Conservation (phyloP, 768 basidiomycete species). For the Hypsizygus marmoreus region DNA sequence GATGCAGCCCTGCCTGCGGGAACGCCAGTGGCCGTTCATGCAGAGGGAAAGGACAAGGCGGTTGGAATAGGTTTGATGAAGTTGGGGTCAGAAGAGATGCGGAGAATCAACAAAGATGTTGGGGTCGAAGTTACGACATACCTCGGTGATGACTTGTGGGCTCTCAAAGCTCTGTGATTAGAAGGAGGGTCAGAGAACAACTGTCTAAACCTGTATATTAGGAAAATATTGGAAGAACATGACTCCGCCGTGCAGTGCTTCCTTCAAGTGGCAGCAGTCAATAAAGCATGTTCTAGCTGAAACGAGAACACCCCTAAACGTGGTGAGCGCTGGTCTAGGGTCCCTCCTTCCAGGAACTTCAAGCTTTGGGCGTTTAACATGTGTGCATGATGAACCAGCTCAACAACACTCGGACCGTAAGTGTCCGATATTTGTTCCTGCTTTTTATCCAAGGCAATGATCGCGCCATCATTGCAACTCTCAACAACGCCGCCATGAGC, state of each 20-base stretch:
- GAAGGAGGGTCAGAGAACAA: slow-evolving; percentile 4
- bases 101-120: slow-evolving; percentile 84
- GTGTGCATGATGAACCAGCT: slow-evolving; percentile 22
- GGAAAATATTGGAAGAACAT: too few relatives aligned
- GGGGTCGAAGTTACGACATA: slow-evolving; percentile 87
- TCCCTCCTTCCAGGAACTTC: background rate
- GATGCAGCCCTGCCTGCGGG: slow-evolving; percentile 67
- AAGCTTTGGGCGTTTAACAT: slow-evolving; percentile 1
- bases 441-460: slow-evolving; percentile 9
- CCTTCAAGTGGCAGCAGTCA: slow-evolving; percentile 2
- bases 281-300: slow-evolving; percentile 1
- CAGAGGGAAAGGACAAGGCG: slow-evolving; percentile 95
- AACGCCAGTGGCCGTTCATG: slow-evolving; percentile 85
- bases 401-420: too few relatives aligned
- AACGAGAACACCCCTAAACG: slow-evolving; percentile 22
- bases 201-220: slow-evolving; percentile 1
- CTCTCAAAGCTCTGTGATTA: slow-evolving; percentile 59
- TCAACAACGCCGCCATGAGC: slow-evolving; percentile 15
- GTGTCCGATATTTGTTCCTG: slow-evolving; percentile 18
- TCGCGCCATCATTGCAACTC: background rate
- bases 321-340: background rate
- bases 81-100: slow-evolving; percentile 86
- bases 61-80: slow-evolving; percentile 85
- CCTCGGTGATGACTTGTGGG: slow-evolving; percentile 90
- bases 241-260: too few relatives aligned